Evolutionary conservation across 2,329 filamentous ascomycete species (phyloP).

Genomic region (Orbilia ellipsospora): DNA sequence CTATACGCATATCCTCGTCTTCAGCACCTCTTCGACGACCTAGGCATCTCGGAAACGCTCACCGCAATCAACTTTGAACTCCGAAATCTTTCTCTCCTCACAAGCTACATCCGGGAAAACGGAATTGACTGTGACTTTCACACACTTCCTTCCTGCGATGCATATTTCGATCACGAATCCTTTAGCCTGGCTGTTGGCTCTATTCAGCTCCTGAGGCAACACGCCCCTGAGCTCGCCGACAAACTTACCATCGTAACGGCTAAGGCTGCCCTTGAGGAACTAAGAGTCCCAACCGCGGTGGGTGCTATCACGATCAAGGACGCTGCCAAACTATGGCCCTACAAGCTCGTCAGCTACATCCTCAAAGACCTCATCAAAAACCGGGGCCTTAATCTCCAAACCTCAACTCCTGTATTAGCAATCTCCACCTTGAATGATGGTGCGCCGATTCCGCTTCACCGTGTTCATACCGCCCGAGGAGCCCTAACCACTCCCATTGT

Average conservation of each 20-base stretch:
- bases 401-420: slow-evolving; percentile 72
- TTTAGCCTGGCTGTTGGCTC: slow-evolving; percentile 68
- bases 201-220: slow-evolving; percentile 67
- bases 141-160: slow-evolving; percentile 72
- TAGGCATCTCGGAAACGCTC: slow-evolving; percentile 56
- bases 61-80: slow-evolving; percentile 72
- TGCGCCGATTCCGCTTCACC: slow-evolving; percentile 38
- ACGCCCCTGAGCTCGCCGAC: slow-evolving; percentile 70
- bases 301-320: slow-evolving; percentile 73
- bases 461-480: slow-evolving; percentile 68
- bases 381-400: slow-evolving; percentile 76
- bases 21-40: slow-evolving; percentile 63
- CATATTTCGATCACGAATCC: slow-evolving; percentile 70
- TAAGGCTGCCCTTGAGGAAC: slow-evolving; percentile 62
- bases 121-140: slow-evolving; percentile 77
- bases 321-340: slow-evolving; percentile 81
- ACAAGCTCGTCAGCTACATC: slow-evolving; percentile 81
- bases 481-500: slow-evolving; percentile 63
- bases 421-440: slow-evolving; percentile 59
- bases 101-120: slow-evolving; percentile 69
- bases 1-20: slow-evolving; percentile 73
- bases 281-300: slow-evolving; percentile 69
- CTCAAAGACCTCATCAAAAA: slow-evolving; percentile 70
- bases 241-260: slow-evolving; percentile 61
- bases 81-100: slow-evolving; percentile 72